A percentile compares a stretch with the other conserved stretches of the same genome.
Evolutionary conservation across 345 rosid species (phyloP).

Genomic region (Eucalyptus marginata): DNA sequence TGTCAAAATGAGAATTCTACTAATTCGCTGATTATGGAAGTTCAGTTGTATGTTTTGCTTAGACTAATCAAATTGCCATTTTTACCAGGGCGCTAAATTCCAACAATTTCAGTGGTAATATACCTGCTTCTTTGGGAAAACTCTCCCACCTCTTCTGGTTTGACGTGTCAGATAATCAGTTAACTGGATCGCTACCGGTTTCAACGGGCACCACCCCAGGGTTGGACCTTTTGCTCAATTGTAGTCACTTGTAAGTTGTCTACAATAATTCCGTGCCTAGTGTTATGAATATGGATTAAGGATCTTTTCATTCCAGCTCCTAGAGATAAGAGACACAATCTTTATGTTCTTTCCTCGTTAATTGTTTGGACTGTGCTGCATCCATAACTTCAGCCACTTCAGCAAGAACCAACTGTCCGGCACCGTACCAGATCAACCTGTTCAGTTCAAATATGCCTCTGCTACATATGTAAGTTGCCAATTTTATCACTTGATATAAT

Average conservation of each 20-base stretch:
- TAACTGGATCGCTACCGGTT: conserved; percentile 25
- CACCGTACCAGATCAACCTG: conserved; percentile 11
- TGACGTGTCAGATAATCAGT: conserved; percentile 29
- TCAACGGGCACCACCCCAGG: conserved; percentile 25
- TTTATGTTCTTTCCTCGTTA: not conserved
- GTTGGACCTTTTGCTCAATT: conserved; percentile 13
- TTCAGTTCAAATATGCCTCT: conserved; percentile 22
- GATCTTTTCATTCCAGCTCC: not conserved
- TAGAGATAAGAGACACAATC: not conserved
- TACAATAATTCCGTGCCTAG: not conserved
- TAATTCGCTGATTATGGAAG: not conserved
- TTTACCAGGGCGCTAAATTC: conserved; percentile 31
- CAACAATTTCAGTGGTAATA: conserved; percentile 21
- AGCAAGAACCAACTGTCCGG: conserved; percentile 27
- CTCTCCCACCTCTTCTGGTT: conserved; percentile 20
- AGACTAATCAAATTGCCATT: not conserved
- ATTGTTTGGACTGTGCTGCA: not conserved
- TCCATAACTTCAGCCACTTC: conserved; percentile 10
- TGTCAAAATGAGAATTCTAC: not conserved
- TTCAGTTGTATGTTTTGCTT: not conserved
- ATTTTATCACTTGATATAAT: not conserved
- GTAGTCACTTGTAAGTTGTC: conserved; percentile 30
- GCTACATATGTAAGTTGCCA: conserved; percentile 24
- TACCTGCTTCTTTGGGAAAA: conserved; percentile 30
- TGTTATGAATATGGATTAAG: not conserved